Evolutionary conservation across 495 filamentous ascomycete species (phyloP), one percentile per base, ranked within the genome.

Genomic region (Lasiosphaeriaceae sp.): DNA sequence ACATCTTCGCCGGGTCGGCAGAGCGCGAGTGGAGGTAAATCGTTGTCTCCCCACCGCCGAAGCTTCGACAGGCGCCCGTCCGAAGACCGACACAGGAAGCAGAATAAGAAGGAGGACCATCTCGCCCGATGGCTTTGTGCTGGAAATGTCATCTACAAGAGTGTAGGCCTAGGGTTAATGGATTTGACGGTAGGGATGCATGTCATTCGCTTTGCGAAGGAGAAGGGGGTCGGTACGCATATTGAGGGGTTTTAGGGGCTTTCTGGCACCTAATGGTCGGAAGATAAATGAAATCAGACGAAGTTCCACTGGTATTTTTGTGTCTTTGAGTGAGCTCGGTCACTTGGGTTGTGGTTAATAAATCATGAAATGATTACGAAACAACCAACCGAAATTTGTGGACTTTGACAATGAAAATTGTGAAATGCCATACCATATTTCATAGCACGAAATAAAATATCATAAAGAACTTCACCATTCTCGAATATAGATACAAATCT

Each of bases 101-200:
- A 39, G 71, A 75, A 47, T 69, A 74, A 52, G 54, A 71, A 67
- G 26, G 79, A 86, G 44, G 74, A 83, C 37, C 80, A 82, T 21
- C 64, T 91, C 68, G 74, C 77, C 49, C 77, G 84, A 20, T 94
- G 91, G 90, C 69, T 96, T 56, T 76, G 85, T 53, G 78, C 72
- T 21, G 93, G 93, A 2, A 96, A 95, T 72, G 90, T 96, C 34
- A 84, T 94, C 21, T 94, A 89, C 65, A 93, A 93, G 76, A 86
- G 83, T 62, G 90, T 94, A 9, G 90, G 90, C 1, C 60, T 92
- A 45, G 90, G 88, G 0, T 61, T 92, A 60, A 92, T 94, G 89
- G 90, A 94, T 68, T 69, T 94, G 29, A 80, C 82, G 14, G 82
- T 90, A 26, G 92, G 90, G 12, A 80, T 80, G 52, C 86, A 93